Evolutionary conservation across 2,329 filamentous ascomycete species (phyloP).

Genomic region (Westerdykella sp.): DNA sequence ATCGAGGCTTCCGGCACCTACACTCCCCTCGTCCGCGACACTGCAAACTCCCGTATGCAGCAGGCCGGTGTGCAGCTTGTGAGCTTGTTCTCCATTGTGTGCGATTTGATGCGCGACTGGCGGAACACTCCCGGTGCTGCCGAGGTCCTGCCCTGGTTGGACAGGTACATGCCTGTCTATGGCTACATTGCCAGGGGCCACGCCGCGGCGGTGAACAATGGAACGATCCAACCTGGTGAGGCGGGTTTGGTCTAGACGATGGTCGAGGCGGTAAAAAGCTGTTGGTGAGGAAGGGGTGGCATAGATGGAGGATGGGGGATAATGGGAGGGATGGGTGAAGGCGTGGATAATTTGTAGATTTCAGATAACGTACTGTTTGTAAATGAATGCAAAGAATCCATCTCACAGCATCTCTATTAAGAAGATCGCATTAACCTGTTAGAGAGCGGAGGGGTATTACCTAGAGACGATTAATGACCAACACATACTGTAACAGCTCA

Average conservation of each 20-base stretch:
- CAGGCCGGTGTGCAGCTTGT: conserved; percentile 60
- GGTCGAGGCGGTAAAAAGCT: background rate
- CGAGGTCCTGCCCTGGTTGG: conserved; percentile 58
- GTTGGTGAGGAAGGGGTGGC: background rate
- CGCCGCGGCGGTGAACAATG: conserved; percentile 54
- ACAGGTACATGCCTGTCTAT: conserved; percentile 60
- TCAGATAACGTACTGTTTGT: too few relatives aligned
- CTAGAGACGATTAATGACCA: too few relatives aligned
- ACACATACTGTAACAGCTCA: too few relatives aligned
- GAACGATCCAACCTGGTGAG: conserved; percentile 54
- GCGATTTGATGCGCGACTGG: conserved; percentile 68
- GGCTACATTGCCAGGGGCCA: conserved; percentile 58
- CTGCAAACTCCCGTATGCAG: conserved; percentile 62
- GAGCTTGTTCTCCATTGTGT: conserved; percentile 57
- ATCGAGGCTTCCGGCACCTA: conserved; percentile 65
- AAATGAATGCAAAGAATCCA: too few relatives aligned
- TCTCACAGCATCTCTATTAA: too few relatives aligned
- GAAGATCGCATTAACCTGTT: too few relatives aligned
- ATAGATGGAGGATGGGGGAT: background rate
- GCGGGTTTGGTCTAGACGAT: conserved; percentile 20
- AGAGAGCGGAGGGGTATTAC: too few relatives aligned
- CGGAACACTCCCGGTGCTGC: conserved; percentile 46
- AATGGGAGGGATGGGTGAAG: background rate
- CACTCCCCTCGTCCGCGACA: conserved; percentile 53
- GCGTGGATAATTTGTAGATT: too few relatives aligned